These are phyloP conservation scores for Ophiostoma piceae DNA, from an alignment of 2,329 filamentous ascomycete species.

Conservation along the genomic window DNA sequence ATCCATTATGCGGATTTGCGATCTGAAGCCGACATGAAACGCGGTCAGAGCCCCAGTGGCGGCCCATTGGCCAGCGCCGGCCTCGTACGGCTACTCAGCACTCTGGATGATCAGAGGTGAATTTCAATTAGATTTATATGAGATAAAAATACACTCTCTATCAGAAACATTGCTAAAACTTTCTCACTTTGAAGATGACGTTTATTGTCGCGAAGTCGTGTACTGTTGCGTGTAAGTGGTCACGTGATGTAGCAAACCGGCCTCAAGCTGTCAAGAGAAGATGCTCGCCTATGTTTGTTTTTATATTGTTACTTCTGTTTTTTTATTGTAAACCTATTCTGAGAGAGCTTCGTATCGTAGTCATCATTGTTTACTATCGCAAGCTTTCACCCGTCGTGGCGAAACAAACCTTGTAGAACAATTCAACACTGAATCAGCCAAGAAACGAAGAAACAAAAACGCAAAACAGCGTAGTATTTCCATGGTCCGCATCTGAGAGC, in stretches of 20 bases:
- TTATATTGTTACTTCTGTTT: too few relatives aligned
- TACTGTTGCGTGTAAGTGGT: slow-evolving; percentile 13
- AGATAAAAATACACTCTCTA: not conserved
- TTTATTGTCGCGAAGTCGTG: not conserved
- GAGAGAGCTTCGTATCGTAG: too few relatives aligned
- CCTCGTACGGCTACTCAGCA: not conserved
- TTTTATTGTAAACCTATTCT: too few relatives aligned
- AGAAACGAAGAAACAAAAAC: slow-evolving; percentile 4
- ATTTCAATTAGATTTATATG: not conserved
- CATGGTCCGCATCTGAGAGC: not conserved
- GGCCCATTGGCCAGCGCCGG: not conserved
- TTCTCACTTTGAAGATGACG: not conserved
- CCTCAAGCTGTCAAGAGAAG: not conserved
- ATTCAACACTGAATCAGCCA: not conserved
- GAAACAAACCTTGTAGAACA: slow-evolving; percentile 7
- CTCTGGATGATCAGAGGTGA: not conserved
- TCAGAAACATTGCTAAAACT: not conserved
- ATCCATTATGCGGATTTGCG: slow-evolving; percentile 21
- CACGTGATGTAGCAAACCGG: not conserved
- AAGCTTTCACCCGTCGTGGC: slow-evolving; percentile 6
- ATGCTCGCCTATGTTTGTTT: not conserved
- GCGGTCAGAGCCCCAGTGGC: slow-evolving; percentile 20
- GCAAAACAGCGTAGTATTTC: slow-evolving; percentile 1
- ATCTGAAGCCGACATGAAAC: slow-evolving; percentile 34
- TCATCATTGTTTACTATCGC: not conserved